Evolutionary conservation across 2,329 filamentous ascomycete genomes (phyloP).

Genomic region (Colletotrichum sp.): DNA sequence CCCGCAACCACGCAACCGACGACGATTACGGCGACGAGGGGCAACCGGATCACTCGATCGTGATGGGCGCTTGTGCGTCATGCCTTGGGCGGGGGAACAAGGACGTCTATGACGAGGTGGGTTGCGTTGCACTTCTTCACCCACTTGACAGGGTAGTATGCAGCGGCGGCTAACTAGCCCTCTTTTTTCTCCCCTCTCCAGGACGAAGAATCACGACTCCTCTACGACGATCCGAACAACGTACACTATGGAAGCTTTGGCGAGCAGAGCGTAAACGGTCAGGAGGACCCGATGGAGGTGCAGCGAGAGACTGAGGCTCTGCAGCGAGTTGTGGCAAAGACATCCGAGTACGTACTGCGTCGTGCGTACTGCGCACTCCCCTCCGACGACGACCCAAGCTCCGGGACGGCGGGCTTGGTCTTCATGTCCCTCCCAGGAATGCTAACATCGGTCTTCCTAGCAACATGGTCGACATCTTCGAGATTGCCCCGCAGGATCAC

Average conservation of each 20-base stretch:
- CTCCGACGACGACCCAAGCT: not conserved
- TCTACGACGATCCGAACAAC: constrained; percentile 66
- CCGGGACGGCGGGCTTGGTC: constrained; percentile 12
- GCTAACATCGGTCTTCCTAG: constrained; percentile 40
- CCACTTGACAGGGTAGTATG: not conserved
- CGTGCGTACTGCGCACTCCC: not conserved
- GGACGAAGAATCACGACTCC: constrained; percentile 62
- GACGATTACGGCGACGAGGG: not conserved
- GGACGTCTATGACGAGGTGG: constrained; percentile 61
- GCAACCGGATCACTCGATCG: not conserved
- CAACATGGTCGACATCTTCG: constrained; percentile 72
- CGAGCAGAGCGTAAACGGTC: constrained; percentile 57
- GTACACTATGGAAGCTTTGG: constrained; percentile 69
- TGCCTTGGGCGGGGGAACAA: constrained; percentile 60
- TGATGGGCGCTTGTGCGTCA: constrained; percentile 67
- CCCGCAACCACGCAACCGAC: not conserved
- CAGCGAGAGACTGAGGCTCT: constrained; percentile 70
- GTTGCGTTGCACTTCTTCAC: constrained; percentile 19
- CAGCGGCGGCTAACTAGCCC: not conserved
- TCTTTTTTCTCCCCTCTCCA: constrained; percentile 28
- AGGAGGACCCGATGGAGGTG: constrained; percentile 65
- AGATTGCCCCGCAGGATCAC: constrained; percentile 61
- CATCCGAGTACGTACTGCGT: constrained; percentile 60
- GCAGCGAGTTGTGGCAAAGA: constrained; percentile 67
- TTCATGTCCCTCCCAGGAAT: constrained; percentile 2